Base-by-base conservation (phyloP, 2,329 filamentous ascomycete genomes). In the Fusarium camptoceras region DNA sequence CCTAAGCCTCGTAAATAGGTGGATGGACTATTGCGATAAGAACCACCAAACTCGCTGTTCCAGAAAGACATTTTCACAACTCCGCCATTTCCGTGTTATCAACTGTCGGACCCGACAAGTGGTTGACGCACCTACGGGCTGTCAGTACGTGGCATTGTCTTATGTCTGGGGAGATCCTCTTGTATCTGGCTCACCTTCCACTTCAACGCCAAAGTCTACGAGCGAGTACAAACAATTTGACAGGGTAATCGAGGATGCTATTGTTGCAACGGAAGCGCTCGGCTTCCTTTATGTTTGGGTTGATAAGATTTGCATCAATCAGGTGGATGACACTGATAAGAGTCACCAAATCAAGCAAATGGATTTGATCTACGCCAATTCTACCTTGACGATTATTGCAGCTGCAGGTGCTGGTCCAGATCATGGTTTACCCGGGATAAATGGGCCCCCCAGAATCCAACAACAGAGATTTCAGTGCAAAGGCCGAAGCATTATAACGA, bases 81-180 rank as follows among this genome's bases (percentile, higher is more conserved):
- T 37, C 5, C 34, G 9, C 8, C 34, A 4, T n/a, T 37, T 37
- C 1, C 34, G 34, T 6, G 1, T 37, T 0, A 6, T 37, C 1
- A 3, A 37, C 2, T n/a, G 34, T 37, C 9, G 18, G 18, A 37
- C 34, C 34, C 18, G 16, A 1, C 16, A 7, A 6, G 34, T 37
- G 16, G 9, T n/a, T 1, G 9, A 37, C 9, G 34, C 18, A 1
- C 16, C 34, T 4, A 11, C 0, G 9, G 16, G 0, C 0, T 37
- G 34, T 37, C 34, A n/a, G 0, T 37, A 37, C 5, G 34, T 37
- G 34, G 34, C 18, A n/a, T 37, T n/a, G 9, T 37, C 34, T n/a
- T 37, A n/a, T 0, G 34, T 37, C 0, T 37, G 34, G 34, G 18
- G 34, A 37, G 18, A 37, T n/a, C 16, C 16, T n/a, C 9, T 5